Percentiles rank a stretch among this genome's conserved stretches.
These are phyloP conservation scores for Mycena rebaudengoi DNA, from an alignment of 768 basidiomycete genomes.

Conservation along the genomic window DNA sequence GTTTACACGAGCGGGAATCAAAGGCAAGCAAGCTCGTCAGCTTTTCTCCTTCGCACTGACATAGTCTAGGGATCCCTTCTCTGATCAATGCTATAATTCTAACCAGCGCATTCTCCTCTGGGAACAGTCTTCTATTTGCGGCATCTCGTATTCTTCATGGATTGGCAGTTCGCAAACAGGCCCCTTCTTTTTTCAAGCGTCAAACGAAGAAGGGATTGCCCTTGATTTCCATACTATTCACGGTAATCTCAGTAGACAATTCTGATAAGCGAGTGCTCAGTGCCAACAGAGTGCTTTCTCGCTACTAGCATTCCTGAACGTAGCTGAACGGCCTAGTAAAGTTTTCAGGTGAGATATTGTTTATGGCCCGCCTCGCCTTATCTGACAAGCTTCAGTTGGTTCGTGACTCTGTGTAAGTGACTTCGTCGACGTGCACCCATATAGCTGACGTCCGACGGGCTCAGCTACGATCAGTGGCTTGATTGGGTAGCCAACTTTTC, in stretches of 20 bases:
- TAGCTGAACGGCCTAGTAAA: not conserved
- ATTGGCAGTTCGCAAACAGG: conserved; percentile 32
- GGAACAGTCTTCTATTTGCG: conserved; percentile 53
- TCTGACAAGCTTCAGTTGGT: not conserved
- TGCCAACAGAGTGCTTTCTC: conserved; percentile 49
- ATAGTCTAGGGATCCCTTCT: conserved; percentile 37
- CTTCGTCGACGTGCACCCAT: not conserved
- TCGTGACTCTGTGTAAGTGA: not conserved
- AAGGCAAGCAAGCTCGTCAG: no score
- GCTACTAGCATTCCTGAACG: not conserved
- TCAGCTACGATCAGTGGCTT: not conserved
- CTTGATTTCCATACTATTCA: conserved; percentile 27
- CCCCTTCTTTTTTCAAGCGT: conserved; percentile 24
- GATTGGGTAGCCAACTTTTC: not conserved
- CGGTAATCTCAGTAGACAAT: not conserved
- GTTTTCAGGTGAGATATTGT: not conserved
- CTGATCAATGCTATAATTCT: conserved; percentile 65
- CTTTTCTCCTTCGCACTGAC: conserved; percentile 14
- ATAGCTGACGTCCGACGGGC: not conserved
- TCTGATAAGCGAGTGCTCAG: no score
- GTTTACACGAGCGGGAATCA: conserved; percentile 61
- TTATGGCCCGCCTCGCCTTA: not conserved
- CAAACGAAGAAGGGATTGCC: conserved; percentile 31
- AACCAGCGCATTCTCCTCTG: conserved; percentile 58
- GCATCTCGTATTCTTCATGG: conserved; percentile 31